A percentile compares a stretch with the other conserved stretches of the same genome.
Conservation (phyloP, 148 eudicot genomes). For the Diospyros lotus region DNA sequence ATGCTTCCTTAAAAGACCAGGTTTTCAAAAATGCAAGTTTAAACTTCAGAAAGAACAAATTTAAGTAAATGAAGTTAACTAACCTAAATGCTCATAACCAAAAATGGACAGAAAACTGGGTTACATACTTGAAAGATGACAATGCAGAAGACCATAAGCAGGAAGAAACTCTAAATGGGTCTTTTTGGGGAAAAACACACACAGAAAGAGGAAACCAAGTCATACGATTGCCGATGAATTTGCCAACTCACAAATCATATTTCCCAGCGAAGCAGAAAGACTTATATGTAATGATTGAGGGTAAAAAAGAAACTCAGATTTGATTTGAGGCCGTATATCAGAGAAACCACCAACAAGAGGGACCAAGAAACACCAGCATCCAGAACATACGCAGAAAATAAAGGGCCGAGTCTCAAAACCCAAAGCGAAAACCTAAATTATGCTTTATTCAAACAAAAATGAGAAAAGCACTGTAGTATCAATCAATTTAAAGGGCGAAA, state of each 20-base stretch:
- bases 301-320: neutral
- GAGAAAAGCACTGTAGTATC: neutral
- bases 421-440: neutral
- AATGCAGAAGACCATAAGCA: neutral
- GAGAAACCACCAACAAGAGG: neutral
- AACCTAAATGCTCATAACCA: neutral
- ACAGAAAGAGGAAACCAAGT: neutral
- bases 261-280: neutral
- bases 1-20: neutral
- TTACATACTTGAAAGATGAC: neutral
- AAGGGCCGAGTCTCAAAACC: neutral
- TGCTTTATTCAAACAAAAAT: neutral
- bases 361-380: neutral
- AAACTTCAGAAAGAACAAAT: neutral
- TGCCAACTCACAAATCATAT: neutral
- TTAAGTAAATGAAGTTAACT: neutral
- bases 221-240: neutral
- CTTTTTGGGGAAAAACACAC: too few relatives aligned
- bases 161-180: neutral
- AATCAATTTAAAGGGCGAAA: neutral
- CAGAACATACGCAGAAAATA: neutral
- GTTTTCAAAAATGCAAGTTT: neutral
- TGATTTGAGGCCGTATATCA: neutral
- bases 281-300: neutral
- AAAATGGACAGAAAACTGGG: too few relatives aligned